Conservation (phyloP, 768 basidiomycete species). For the Pholiota microspora region DNA sequence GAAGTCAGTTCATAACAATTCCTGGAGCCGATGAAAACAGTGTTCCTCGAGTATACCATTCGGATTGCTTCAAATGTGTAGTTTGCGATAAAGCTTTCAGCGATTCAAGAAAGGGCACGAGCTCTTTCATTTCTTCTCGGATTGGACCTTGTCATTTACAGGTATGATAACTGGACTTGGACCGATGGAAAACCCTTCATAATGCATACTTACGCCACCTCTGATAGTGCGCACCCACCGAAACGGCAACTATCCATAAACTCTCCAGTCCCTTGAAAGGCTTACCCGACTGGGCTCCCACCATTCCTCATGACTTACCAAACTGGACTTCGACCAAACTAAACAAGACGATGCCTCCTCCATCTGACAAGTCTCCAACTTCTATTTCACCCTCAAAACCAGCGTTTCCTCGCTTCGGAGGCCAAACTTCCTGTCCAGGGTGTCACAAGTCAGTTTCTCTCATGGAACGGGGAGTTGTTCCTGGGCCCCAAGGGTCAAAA, state of each 20-base stretch:
- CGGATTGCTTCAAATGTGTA: slow-evolving; percentile 72
- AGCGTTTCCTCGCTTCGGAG: slow-evolving; percentile 56
- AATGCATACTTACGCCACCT: background rate
- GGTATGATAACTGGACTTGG: slow-evolving; percentile 24
- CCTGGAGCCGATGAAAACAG: slow-evolving; percentile 50
- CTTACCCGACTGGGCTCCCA: slow-evolving; percentile 14
- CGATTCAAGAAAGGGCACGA: slow-evolving; percentile 58
- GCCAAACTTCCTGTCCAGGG: slow-evolving; percentile 65
- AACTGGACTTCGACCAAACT: slow-evolving; percentile 13
- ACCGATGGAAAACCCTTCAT: background rate
- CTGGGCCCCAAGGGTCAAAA: slow-evolving; percentile 76
- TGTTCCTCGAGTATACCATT: slow-evolving; percentile 64
- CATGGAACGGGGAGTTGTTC: slow-evolving; percentile 85
- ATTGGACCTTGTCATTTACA: slow-evolving; percentile 71
- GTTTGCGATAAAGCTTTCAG: slow-evolving; percentile 65
- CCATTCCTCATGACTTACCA: slow-evolving; percentile 2
- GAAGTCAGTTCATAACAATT: slow-evolving; percentile 70
- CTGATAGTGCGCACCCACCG: slow-evolving; percentile 42
- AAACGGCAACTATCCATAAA: slow-evolving; percentile 39
- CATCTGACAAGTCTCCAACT: slow-evolving; percentile 24
- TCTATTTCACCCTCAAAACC: slow-evolving; percentile 22
- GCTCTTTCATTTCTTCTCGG: slow-evolving; percentile 67
- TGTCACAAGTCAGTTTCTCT: slow-evolving; percentile 71
- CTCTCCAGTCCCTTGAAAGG: slow-evolving; percentile 22
- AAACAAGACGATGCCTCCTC: slow-evolving; percentile 13